Percentiles rank a stretch among this genome's conserved stretches.
Conservation (phyloP, 164 flowering plant genomes). For the Piper longum region DNA sequence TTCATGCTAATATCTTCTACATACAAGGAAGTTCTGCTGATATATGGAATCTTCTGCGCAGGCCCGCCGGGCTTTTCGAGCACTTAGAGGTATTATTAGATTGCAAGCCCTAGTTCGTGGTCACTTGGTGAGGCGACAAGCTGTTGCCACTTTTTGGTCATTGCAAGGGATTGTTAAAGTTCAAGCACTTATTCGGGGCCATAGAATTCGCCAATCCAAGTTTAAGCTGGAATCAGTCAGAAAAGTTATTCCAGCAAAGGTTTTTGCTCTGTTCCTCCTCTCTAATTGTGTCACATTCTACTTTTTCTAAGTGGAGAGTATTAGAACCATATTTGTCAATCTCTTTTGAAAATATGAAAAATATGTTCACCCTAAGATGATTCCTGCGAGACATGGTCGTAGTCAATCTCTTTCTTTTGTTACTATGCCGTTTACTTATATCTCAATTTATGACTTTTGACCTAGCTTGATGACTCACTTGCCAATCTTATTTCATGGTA, state of each 20-base stretch:
- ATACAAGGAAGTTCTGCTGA: background rate
- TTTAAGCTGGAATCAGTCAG: constrained; percentile 26
- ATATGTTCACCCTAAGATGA: no score
- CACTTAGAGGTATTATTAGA: constrained; percentile 91
- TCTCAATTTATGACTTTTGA: no score
- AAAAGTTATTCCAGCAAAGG: constrained; percentile 13
- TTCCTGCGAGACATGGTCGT: no score
- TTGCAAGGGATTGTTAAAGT: constrained; percentile 60
- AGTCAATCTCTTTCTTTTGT: no score
- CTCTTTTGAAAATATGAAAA: background rate
- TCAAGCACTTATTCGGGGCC: constrained; percentile 69
- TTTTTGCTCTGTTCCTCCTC: constrained; percentile 24
- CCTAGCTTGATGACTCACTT: background rate
- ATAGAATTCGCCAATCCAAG: constrained; percentile 36
- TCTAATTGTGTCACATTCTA: background rate
- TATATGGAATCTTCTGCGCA: constrained; percentile 12
- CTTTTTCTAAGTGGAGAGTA: background rate
- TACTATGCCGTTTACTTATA: no score
- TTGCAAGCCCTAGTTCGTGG: constrained; percentile 95
- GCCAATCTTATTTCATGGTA: background rate
- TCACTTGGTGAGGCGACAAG: constrained; percentile 84
- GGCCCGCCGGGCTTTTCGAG: constrained; percentile 93
- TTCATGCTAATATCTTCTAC: background rate
- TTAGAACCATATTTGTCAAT: background rate
- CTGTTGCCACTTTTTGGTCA: constrained; percentile 54